Evolutionary conservation across 257 asterid species (phyloP), one percentile per base, ranked within the genome.

Genomic region (Asclepias syriaca): DNA sequence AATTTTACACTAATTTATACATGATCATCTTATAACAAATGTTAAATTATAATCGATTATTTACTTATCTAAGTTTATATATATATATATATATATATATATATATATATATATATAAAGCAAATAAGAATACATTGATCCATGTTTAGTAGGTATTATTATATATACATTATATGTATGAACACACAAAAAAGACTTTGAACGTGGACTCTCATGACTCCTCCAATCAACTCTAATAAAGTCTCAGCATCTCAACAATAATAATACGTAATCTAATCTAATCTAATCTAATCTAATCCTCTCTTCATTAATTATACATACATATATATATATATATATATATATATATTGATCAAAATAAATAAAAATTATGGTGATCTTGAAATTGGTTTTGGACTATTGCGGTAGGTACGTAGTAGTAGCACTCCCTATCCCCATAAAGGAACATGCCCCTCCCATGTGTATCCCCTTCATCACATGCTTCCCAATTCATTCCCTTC

Each of bases 381-480:
- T 66, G 56, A 66, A 66, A 66, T 24, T 66, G 57, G 56, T 12
- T 18, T 15, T 0, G 37, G 54, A 27, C 57, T 21, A 22, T 24
- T 45, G 57, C 43, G 58, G 21, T 67, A 21, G 53, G 37, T 67
- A 21, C 32, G 37, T 19, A 45, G 39, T 45, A 21, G 39, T n/a
- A 45, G 51, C 18, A 39, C 27, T 16, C 50, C n/a, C 69, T 5
- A 16, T 18, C 8, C 71, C 71, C 57, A 10, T 21, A 45, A 66
- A 46, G 55, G 53, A 66, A 66, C 57, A 43, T 40, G 70, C 59
- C 37, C 27, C 53, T 4, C 70, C 71, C 71, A 46, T 66, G 40
- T 66, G 72, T 68, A 18, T 21, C 21, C 21, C 71, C 71, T 19
- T 29, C 67, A 8, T 68, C 72, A 68, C 72, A 68, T 68, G 72